Conservation (phyloP, 495 filamentous ascomycete genomes). For the Aspergillus asperescens region DNA sequence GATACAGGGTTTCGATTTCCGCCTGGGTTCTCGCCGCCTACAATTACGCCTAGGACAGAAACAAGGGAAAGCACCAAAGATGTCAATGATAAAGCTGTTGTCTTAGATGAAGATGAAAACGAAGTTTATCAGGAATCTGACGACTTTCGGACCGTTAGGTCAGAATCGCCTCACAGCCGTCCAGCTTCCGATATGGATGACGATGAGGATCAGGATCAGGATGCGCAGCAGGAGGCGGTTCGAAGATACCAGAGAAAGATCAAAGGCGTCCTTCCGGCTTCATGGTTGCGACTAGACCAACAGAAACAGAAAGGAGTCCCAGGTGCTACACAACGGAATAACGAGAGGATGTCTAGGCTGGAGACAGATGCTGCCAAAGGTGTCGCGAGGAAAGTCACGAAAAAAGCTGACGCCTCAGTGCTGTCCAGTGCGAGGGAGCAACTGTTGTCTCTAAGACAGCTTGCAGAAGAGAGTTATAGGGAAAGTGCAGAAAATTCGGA, state of each 20-base stretch:
- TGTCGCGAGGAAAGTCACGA: conserved; percentile 39
- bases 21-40: conserved; percentile 32
- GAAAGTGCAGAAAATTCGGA: conserved; percentile 46
- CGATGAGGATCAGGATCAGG: conserved; percentile 11
- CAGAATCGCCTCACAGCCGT: conserved; percentile 16
- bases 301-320: conserved; percentile 35
- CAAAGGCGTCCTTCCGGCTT: conserved; percentile 83
- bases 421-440: conserved; percentile 13
- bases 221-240: conserved; percentile 28
- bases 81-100: conserved; percentile 1
- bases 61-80: conserved; percentile 17
- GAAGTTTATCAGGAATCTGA: conserved; percentile 17
- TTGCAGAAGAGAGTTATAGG: conserved; percentile 45
- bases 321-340: conserved; percentile 20
- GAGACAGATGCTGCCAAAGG: conserved; percentile 36
- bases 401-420: conserved; percentile 19
- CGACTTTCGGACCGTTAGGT: conserved; percentile 16
- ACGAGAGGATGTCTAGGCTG: conserved; percentile 18
- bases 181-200: conserved; percentile 13
- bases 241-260: conserved; percentile 51
- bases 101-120: conserved; percentile 14
- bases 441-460: conserved; percentile 29
- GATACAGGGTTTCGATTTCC: conserved; percentile 38
- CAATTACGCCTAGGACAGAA: conserved; percentile 28
- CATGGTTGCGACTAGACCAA: conserved; percentile 74